Conservation (phyloP, 1,284 basidiomycete species). For the Moesziomyces sp. region DNA sequence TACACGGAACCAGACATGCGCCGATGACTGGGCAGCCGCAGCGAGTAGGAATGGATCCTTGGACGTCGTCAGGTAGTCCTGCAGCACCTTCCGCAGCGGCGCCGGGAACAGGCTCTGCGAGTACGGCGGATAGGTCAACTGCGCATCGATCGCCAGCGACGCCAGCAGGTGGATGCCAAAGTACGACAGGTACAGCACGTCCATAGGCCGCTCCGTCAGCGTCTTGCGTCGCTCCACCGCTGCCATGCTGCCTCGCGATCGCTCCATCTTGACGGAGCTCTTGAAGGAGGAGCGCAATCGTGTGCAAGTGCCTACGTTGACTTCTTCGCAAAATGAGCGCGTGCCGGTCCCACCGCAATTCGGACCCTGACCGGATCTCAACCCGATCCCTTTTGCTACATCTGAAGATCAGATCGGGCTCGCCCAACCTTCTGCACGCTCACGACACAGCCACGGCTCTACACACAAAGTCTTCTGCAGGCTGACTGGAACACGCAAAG, state of each 20-base stretch:
- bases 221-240: background rate
- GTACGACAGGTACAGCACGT: slow-evolving; percentile 47
- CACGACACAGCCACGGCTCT: no score
- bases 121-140: slow-evolving; percentile 46
- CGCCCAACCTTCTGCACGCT: no score
- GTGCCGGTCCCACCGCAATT: background rate
- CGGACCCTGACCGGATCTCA: background rate
- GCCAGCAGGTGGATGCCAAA: slow-evolving; percentile 51
- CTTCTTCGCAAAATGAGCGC: background rate
- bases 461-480: no score
- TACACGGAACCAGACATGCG: slow-evolving; percentile 51
- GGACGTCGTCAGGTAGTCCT: slow-evolving; percentile 40
- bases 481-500: background rate
- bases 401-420: no score
- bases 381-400: background rate
- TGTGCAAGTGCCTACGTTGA: background rate
- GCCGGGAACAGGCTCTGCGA: slow-evolving; percentile 37
- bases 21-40: slow-evolving; percentile 8
- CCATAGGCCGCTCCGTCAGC: slow-evolving; percentile 27
- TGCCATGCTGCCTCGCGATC: background rate
- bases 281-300: background rate
- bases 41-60: slow-evolving; percentile 48
- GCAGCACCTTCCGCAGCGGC: slow-evolving; percentile 29
- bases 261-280: background rate
- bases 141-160: slow-evolving; percentile 47